These are phyloP conservation scores for Tolypocladium nubicola DNA, from an alignment of 2,329 filamentous ascomycete genomes.

Conservation along the genomic window DNA sequence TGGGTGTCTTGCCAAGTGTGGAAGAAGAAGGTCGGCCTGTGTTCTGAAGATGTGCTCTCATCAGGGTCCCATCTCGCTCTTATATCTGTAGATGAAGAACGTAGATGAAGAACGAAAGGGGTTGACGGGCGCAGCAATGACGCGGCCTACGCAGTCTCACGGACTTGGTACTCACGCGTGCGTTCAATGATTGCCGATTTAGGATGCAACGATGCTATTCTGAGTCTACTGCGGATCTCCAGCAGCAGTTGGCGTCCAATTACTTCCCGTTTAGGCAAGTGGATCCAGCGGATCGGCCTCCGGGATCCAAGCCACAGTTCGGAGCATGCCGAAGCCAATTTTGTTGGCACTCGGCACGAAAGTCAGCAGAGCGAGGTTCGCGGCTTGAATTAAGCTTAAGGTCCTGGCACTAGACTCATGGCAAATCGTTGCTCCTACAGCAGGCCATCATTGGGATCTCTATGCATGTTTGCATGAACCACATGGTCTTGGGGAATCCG, in stretches of 20 bases:
- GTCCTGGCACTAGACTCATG: too few species aligned
- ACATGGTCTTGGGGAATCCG: too few species aligned
- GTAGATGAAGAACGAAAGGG: not conserved
- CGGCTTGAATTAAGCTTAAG: too few species aligned
- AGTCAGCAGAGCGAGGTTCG: too few species aligned
- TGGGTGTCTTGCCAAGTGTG: not conserved
- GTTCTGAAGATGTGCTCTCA: not conserved
- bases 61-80: not conserved
- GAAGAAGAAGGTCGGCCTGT: not conserved
- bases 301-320: not conserved
- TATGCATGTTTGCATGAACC: too few species aligned
- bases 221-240: not conserved
- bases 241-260: not conserved
- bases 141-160: not conserved
- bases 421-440: too few species aligned
- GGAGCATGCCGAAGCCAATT: not conserved
- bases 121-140: not conserved
- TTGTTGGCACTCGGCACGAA: not conserved
- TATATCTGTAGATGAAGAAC: not conserved
- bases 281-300: not conserved
- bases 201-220: not conserved
- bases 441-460: too few species aligned
- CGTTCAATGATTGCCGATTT: not conserved
- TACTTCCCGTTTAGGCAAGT: slow-evolving; percentile 2
- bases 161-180: not conserved